Base-by-base conservation (phyloP, 345 rosid species). In the Euphorbia lathyris region DNA sequence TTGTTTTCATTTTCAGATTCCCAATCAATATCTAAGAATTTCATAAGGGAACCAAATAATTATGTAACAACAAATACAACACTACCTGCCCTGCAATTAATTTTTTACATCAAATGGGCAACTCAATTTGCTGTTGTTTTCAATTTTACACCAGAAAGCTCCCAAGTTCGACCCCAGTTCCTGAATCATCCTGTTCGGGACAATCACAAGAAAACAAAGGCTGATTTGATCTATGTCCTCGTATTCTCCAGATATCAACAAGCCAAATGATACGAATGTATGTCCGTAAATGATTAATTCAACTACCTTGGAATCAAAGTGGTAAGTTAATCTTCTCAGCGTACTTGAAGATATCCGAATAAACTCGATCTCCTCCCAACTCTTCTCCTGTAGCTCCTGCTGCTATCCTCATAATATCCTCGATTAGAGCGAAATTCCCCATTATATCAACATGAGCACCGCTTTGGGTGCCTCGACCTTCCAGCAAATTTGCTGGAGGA, bases 361-460 rank as follows among this genome's bases (percentile, higher is more conserved):
- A 65, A 58, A 92, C 97, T 78, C 76, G 96, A 80, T 95, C 92
- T 14, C 90, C 97, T 26, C 97, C 97, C 76, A 92, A 40, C 23
- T 87, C 91, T 20, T 86, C 85, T 53, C 97, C 99, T 0, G 85
- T 83, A 36, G 87, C 97, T 30, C 99, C 99, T 0, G 94, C 83
- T 19, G 97, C 99, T 25, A 95, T 80, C 79, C 96, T 85, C 77
- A 92, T 83, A 40, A 92, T 57, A 68, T 95, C 98, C 71, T 95
- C 98, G 0, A 95, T 90, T 73, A 95, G 69, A 7, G 91, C 98
- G 72, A 95, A 95, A 77, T 95, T 95, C 56, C 99, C 99, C 99
- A 95, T 90, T 59, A 95, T 89, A 71, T 95, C 99, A 6, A 92
- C 98, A 77, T 95, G 98, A 7, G 86, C 85, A 8, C 97, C 98